Evolutionary conservation across 805 yeast species (phyloP), one percentile per base, ranked within the genome.

Genomic region (Brettanomyces sp.): DNA sequence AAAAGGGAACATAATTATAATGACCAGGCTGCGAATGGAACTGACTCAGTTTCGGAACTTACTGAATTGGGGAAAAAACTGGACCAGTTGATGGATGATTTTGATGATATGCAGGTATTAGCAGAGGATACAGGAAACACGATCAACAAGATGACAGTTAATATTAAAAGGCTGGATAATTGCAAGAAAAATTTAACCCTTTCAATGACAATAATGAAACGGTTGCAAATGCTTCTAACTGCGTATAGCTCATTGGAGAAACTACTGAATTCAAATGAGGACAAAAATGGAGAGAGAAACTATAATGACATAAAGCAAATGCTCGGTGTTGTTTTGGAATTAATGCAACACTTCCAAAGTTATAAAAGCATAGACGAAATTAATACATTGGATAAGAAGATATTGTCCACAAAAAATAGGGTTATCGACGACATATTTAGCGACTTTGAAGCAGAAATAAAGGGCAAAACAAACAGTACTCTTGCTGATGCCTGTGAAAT

Each of bases 291-390:
- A 7, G 13, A n/a, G 21, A 62, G 58, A 41, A 55, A 65, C 44
- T 79, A 79, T 56, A 55, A 59, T 36, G 81, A 83, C 45, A 80
- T 86, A 25, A 69, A 73, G 5, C 77, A 74, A 38, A 65, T 82
- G 21, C 66, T 88, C 37, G 75, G 79, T 14, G 95, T 86, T 1
- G 90, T 85, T 12, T 68, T 79, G 33, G 93, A 85, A 53, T 70
- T 88, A 45, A 73, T 84, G 63, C 73, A 70, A 36, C 82, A 80
- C 63, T 88, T 88, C 69, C 79, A 80, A 56, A 79, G 86, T 0
- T 91, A 84, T 63, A 80, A 91, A 59, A 80, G 93, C 38, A 83
- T 93, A 34, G 85, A 83, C 49, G 93, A 86, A 52, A 80, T 88
- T 39, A 85, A 88, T 46, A 67, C 72, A 18, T 65, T 88, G 44